Percentiles rank a stretch among this genome's conserved stretches.
Evolutionary conservation across 108 stramenopile species (phyloP).

Genomic region (Licmophora abbreviata): DNA sequence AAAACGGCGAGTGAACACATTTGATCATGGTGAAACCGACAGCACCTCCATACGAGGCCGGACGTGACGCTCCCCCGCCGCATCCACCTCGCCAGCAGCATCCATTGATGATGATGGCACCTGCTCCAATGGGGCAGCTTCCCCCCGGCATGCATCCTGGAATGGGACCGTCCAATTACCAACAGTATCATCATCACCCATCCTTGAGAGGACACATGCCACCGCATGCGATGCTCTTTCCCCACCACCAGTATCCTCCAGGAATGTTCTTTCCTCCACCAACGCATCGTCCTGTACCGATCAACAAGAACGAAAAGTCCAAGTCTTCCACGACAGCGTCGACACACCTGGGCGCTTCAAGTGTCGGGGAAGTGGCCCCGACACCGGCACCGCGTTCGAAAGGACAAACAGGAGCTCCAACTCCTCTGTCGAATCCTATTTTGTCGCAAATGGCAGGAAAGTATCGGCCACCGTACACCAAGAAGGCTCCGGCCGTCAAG

Average conservation of each 20-base stretch:
- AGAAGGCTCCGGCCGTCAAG: conserved; percentile 30
- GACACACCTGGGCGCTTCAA: background rate
- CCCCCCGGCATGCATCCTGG: conserved; percentile 18
- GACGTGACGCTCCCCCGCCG: conserved; percentile 10
- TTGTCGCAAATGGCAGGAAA: background rate
- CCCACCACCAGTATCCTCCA: too few species aligned
- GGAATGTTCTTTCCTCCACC: conserved; percentile 4
- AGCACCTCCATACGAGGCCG: too few species aligned
- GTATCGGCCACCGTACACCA: conserved; percentile 4
- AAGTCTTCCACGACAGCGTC: background rate
- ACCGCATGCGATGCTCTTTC: too few species aligned
- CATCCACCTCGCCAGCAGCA: conserved; percentile 31
- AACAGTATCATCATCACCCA: conserved; percentile 11
- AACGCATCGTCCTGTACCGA: conserved; percentile 7
- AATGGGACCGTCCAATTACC: conserved; percentile 12
- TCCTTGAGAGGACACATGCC: background rate
- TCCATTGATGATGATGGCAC: conserved; percentile 33
- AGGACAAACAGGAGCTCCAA: background rate
- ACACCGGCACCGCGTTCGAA: background rate
- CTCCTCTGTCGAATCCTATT: background rate
- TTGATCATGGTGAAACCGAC: too few species aligned
- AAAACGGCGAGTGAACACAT: too few species aligned
- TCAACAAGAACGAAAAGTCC: background rate
- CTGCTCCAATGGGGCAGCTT: conserved; percentile 13
- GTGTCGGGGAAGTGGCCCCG: background rate